A percentile compares a stretch with the other conserved stretches of the same genome.
These are phyloP conservation scores for Sugiyamaella smithiae DNA, from an alignment of 805 yeast genomes.

Conservation along the genomic window DNA sequence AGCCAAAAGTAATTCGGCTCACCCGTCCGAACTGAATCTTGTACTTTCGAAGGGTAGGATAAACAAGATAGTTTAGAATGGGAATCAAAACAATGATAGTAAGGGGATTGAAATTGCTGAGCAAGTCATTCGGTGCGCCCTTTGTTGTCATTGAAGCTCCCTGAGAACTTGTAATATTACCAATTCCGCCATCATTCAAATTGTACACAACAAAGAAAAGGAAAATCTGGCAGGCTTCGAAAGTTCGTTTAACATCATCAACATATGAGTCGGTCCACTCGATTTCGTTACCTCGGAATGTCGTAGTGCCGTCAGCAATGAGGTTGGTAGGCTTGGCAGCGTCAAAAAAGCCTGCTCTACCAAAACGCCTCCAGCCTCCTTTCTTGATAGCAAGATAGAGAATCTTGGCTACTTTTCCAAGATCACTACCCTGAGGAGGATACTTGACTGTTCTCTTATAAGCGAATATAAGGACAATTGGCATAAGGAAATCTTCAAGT, in stretches of 20 bases:
- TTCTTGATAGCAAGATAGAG: conserved; percentile 38
- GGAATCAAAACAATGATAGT: conserved; percentile 53
- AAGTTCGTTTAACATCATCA: conserved; percentile 57
- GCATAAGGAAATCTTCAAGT: conserved; percentile 46
- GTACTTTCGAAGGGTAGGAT: conserved; percentile 45
- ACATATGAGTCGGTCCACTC: conserved; percentile 51
- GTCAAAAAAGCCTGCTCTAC: conserved; percentile 10
- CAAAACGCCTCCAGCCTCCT: conserved; percentile 30
- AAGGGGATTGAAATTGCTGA: conserved; percentile 53
- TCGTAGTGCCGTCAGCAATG: conserved; percentile 1
- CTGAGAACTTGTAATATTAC: conserved; percentile 44
- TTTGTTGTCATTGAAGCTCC: conserved; percentile 52
- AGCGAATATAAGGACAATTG: conserved; percentile 47
- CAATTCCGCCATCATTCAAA: conserved; percentile 48
- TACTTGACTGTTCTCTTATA: conserved; percentile 38
- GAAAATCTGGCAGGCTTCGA: conserved; percentile 60
- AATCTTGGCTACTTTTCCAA: conserved; percentile 44
- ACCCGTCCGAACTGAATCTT: conserved; percentile 46
- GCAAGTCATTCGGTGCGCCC: conserved; percentile 56
- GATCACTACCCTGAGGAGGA: conserved; percentile 46
- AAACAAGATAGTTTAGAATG: conserved; percentile 46
- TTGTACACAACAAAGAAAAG: conserved; percentile 61
- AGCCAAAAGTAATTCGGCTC: conserved; percentile 47
- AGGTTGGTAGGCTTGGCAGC: conserved; percentile 16
- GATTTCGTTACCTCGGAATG: conserved; percentile 37